These are phyloP conservation scores for Dentipellis sp. DNA, from an alignment of 768 basidiomycete species.

Conservation along the genomic window DNA sequence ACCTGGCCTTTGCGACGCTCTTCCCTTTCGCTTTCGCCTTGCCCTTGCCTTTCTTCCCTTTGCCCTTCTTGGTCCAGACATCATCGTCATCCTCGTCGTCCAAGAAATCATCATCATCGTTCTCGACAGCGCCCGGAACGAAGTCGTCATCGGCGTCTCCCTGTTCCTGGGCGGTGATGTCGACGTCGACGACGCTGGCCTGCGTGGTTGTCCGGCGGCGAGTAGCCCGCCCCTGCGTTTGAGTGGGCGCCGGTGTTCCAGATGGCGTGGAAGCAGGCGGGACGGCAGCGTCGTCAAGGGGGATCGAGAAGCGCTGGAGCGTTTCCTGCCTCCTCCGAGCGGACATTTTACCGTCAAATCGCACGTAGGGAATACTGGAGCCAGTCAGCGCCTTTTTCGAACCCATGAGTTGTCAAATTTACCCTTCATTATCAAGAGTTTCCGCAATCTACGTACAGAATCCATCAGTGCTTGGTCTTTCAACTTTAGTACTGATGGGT, in stretches of 20 bases:
- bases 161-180: not conserved
- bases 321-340: constrained; percentile 70
- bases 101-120: constrained; percentile 13
- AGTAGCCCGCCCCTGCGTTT: constrained; percentile 2
- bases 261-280: constrained; percentile 3
- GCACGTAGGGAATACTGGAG: constrained; percentile 60
- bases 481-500: not conserved
- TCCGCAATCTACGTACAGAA: constrained; percentile 48
- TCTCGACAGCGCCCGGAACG: constrained; percentile 17
- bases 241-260: constrained; percentile 8
- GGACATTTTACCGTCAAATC: constrained; percentile 85
- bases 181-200: constrained; percentile 6
- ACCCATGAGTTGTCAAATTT: constrained; percentile 9
- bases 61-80: not conserved
- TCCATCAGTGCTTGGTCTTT: not conserved
- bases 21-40: constrained; percentile 19
- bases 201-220: not conserved
- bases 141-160: constrained; percentile 28
- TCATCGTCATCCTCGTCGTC: not conserved
- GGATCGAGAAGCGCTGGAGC: constrained; percentile 64
- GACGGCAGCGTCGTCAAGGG: constrained; percentile 30
- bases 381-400: not conserved
- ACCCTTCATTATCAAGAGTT: constrained; percentile 58
- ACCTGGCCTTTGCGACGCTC: constrained; percentile 9
- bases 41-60: constrained; percentile 19